phyloP scores from a whole-genome alignment of 1,284 basidiomycete species.

The Phellinidium pouzarii region DNA sequence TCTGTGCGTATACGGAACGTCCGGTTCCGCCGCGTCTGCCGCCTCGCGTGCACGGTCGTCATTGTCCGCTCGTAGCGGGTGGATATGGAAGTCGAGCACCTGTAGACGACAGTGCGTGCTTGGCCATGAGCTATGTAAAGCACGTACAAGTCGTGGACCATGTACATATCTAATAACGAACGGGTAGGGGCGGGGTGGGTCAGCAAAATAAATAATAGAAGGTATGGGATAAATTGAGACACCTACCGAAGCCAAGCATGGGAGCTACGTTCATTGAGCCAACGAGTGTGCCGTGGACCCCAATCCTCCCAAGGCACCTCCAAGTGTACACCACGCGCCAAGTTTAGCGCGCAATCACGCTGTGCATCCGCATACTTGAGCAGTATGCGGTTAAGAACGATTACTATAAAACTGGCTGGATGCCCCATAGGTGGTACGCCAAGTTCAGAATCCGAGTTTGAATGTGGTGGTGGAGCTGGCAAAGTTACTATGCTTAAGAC shows the following conservation, averaged over 20 bases:
- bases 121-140: slow-evolving; percentile 17
- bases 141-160: slow-evolving; percentile 35
- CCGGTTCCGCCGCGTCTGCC: slow-evolving; percentile 3
- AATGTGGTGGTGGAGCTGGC: slow-evolving; percentile 7
- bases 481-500: slow-evolving; percentile 31
- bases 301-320: slow-evolving; percentile 37
- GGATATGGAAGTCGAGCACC: slow-evolving; percentile 36
- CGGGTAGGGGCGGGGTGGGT: no score
- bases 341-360: neutral
- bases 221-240: neutral
- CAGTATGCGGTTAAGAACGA: slow-evolving; percentile 8
- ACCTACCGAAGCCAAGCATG: slow-evolving; percentile 37
- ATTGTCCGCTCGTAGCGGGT: slow-evolving; percentile 20
- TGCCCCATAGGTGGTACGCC: neutral
- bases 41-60: slow-evolving; percentile 1
- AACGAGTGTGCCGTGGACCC: slow-evolving; percentile 37
- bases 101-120: slow-evolving; percentile 20
- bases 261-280: slow-evolving; percentile 27
- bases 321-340: neutral
- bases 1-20: slow-evolving; percentile 6
- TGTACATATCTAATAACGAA: slow-evolving; percentile 41
- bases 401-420: slow-evolving; percentile 11
- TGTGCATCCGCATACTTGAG: slow-evolving; percentile 12
- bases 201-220: neutral
- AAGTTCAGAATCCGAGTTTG: slow-evolving; percentile 12